Evolutionary conservation across 805 yeast species (phyloP).

Genomic region (Zygoascus tannicola): DNA sequence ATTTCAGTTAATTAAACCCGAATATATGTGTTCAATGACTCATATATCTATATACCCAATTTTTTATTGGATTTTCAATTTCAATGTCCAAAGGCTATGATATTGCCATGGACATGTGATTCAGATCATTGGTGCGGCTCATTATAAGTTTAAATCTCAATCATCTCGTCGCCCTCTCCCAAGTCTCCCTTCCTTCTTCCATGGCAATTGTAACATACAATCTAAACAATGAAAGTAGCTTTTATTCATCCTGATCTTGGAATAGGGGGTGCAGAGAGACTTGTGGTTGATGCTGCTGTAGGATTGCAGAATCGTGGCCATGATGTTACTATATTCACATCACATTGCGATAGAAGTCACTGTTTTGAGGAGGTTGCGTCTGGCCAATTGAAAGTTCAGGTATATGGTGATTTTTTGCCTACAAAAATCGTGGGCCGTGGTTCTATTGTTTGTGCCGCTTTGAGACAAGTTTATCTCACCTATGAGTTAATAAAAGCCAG

Average conservation of each 20-base stretch:
- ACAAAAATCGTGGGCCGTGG: constrained; percentile 56
- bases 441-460: constrained; percentile 70
- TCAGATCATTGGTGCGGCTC: too few relatives aligned
- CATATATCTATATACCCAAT: too few relatives aligned
- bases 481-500: constrained; percentile 34
- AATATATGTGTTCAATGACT: too few relatives aligned
- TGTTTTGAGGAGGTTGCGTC: constrained; percentile 85
- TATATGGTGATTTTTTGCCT: constrained; percentile 80
- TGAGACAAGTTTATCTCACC: constrained; percentile 69
- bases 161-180: too few relatives aligned
- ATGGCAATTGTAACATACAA: too few relatives aligned
- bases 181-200: too few relatives aligned
- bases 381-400: constrained; percentile 47
- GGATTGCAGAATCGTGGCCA: constrained; percentile 66
- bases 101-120: too few relatives aligned
- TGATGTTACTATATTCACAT: constrained; percentile 64
- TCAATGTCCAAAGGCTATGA: too few relatives aligned
- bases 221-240: constrained; percentile 52
- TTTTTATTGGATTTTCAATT: too few relatives aligned
- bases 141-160: too few relatives aligned
- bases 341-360: constrained; percentile 80
- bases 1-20: too few relatives aligned
- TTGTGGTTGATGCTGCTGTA: constrained; percentile 92
- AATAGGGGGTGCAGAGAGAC: constrained; percentile 94
- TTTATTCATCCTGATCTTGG: constrained; percentile 95